Conservation (phyloP, 176 grass and related monocot species). For the Coix lacrymajobi region DNA sequence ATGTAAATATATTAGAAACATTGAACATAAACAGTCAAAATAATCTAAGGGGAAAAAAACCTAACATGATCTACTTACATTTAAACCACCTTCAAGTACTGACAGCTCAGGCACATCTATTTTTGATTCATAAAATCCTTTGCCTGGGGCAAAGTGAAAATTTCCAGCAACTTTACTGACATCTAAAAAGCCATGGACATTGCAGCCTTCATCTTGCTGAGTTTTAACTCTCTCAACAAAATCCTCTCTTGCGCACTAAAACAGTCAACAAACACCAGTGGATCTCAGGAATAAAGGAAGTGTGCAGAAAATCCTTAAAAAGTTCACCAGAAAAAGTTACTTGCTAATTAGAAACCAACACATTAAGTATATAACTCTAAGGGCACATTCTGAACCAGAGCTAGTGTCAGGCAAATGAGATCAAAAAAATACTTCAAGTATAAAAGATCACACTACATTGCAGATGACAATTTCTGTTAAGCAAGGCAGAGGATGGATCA, state of each 20-base stretch:
- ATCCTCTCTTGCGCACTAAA: conserved; percentile 85
- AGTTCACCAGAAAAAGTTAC: not conserved
- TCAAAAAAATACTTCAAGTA: not conserved
- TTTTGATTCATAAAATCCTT: conserved; percentile 86
- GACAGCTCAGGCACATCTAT: conserved; percentile 63
- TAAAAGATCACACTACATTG: not conserved
- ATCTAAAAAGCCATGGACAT: conserved; percentile 85
- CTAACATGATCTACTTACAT: conserved; percentile 49
- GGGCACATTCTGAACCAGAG: not conserved
- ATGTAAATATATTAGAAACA: conserved; percentile 14
- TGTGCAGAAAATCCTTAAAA: not conserved
- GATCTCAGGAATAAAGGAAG: conserved; percentile 8
- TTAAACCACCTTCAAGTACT: conserved; percentile 58
- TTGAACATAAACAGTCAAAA: not conserved
- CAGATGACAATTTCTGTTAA: not conserved
- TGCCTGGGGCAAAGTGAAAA: conserved; percentile 92
- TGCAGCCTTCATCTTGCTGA: conserved; percentile 91
- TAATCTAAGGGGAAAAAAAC: not conserved
- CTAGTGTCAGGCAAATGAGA: not conserved
- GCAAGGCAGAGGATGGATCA: not conserved
- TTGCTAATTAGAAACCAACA: not conserved
- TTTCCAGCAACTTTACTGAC: conserved; percentile 96
- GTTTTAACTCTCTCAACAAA: conserved; percentile 84
- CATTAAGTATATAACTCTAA: not conserved
- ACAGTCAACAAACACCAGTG: conserved; percentile 4